Evolutionary conservation across 2,329 filamentous ascomycete genomes (phyloP), one percentile per base, ranked within the genome.

Genomic region (Epicoccum nigrum): DNA sequence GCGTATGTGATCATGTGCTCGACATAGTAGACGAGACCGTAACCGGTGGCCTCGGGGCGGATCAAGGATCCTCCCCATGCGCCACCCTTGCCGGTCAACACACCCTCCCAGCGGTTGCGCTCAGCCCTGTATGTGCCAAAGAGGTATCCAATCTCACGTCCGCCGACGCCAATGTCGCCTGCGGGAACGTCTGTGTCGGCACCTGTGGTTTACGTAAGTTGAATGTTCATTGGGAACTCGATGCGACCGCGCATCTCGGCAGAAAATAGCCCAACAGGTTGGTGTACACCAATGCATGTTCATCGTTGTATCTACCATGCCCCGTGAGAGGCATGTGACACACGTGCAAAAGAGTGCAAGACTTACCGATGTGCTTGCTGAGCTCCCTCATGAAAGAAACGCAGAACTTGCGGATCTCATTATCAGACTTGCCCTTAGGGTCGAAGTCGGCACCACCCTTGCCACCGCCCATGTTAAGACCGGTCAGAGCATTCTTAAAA

Each of bases 401-500:
- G 81, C 93, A 97, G 85, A 99, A 97, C 74, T 90, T 90, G 72
- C 94, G 90, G 80, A 97, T 97, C 84, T 97, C 94, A 75, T 86
- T 89, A 79, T 99, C 92, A 48, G 88, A 89, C 85, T 97, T 97
- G 81, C 92, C 92, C 86, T 97, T 99, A 76, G 94, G 94, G 79
- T 97, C 92, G 76, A 99, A 97, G 82, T 97, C 94, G 75, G 93
- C 88, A 70, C 94, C 94, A 79, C 94, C 94, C 83, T 97, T 97
- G 72, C 89, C 94, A 80, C 94, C 94, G 62, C 94, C 94, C 86
- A 99, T 97, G 81, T 85, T 90, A 71, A 95, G 79, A 72, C 94
- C 94, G 56, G 94, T 97, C 65, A 97, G 81, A 64, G 94, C 94
- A 90, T 97, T 97, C 86, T 97, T 97, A 85, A 97, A 97, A 80